These are phyloP conservation scores for Fragilariopsis cylindrus DNA, from an alignment of 108 stramenopile genomes.

Conservation along the genomic window DNA sequence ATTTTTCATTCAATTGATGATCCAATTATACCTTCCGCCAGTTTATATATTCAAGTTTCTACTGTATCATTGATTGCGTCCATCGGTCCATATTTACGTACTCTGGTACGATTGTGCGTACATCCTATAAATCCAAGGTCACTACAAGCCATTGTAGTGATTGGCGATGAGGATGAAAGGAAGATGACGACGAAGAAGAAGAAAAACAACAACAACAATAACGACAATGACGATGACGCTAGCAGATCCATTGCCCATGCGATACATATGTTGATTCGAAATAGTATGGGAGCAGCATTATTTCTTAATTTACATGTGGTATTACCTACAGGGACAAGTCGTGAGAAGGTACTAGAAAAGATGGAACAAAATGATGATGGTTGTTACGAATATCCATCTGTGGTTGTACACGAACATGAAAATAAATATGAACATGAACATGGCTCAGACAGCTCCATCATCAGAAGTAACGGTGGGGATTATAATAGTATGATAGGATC, in stretches of 20 bases:
- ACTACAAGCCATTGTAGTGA: neutral
- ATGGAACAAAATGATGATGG: conserved; percentile 12
- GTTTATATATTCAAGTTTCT: neutral
- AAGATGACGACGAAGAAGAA: too few species aligned
- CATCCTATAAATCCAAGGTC: conserved; percentile 3
- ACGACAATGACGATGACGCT: neutral
- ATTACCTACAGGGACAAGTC: neutral
- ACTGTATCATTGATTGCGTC: conserved; percentile 7
- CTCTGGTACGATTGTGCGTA: conserved; percentile 8
- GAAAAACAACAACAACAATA: too few species aligned
- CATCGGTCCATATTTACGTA: conserved; percentile 11
- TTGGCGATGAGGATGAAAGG: too few species aligned
- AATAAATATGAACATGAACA: too few species aligned
- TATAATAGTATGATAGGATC: too few species aligned
- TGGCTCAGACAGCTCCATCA: too few species aligned
- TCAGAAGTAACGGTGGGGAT: too few species aligned
- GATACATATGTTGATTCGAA: conserved; percentile 14
- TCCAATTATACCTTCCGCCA: neutral
- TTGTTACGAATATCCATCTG: conserved; percentile 13
- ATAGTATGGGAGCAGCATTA: conserved; percentile 15
- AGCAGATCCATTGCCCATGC: conserved; percentile 7
- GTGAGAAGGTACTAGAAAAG: neutral
- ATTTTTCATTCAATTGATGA: too few species aligned
- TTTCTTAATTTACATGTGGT: conserved; percentile 4
- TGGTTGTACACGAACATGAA: neutral